phyloP scores from a whole-genome alignment of 441 rosid genomes.

The Codiaeum variegatum region DNA sequence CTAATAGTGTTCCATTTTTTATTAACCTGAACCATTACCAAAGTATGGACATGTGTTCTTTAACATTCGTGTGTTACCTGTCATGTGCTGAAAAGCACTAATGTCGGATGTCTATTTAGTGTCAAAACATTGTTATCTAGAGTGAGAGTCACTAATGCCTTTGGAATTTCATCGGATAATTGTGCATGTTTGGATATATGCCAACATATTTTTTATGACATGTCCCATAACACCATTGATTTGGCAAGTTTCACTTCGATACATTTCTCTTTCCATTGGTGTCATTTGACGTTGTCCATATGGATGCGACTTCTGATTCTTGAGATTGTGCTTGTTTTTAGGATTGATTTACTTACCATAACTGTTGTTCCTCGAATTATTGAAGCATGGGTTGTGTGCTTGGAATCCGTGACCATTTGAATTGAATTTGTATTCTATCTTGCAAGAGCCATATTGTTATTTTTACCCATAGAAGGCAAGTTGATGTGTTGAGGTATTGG shows the following conservation, averaged over 20 bases:
- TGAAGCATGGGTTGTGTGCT: not conserved
- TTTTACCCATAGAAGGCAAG: not conserved
- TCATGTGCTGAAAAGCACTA: too few species aligned
- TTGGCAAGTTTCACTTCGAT: not conserved
- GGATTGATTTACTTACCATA: too few species aligned
- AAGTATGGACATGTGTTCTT: not conserved
- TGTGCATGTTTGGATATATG: not conserved
- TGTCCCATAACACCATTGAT: not conserved
- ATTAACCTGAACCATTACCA: not conserved
- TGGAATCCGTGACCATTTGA: not conserved
- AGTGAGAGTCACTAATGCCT: too few species aligned
- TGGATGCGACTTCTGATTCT: not conserved
- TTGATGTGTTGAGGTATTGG: too few species aligned
- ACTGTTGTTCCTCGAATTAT: not conserved
- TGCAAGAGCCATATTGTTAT: not conserved
- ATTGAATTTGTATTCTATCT: not conserved
- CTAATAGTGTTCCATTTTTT: not conserved
- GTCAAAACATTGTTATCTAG: too few species aligned
- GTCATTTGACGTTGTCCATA: not conserved
- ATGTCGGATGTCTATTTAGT: too few species aligned
- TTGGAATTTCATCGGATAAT: too few species aligned
- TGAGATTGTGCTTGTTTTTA: not conserved
- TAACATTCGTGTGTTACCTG: not conserved
- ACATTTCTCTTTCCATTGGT: not conserved
- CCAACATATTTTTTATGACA: not conserved